Conservation (phyloP, 306 rosid species). For the Mimosa bimucronata region DNA sequence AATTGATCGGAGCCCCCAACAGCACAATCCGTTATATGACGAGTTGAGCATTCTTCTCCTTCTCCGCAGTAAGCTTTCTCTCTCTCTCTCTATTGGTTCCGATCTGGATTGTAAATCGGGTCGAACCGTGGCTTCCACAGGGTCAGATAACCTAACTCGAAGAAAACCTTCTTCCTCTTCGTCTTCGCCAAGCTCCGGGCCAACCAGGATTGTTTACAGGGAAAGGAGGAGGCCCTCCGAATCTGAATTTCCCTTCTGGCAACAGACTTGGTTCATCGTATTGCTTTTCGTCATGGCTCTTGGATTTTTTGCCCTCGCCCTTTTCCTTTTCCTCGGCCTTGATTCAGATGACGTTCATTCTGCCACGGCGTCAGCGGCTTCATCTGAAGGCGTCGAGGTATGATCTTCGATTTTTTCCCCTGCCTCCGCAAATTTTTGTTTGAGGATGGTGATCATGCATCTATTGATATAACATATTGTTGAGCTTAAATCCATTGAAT, state of each 20-base stretch:
- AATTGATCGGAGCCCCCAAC: slow-evolving; percentile 20
- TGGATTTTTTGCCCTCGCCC: slow-evolving; percentile 72
- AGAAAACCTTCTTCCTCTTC: slow-evolving; percentile 63
- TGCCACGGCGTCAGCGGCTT: slow-evolving; percentile 65
- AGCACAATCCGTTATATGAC: background rate
- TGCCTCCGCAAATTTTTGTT: background rate
- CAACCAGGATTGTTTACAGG: slow-evolving; percentile 69
- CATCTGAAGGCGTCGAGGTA: slow-evolving; percentile 93
- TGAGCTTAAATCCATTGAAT: background rate
- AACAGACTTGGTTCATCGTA: slow-evolving; percentile 84
- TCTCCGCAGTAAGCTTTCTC: background rate
- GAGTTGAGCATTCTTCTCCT: background rate
- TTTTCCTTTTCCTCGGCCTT: slow-evolving; percentile 74
- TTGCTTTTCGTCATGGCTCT: slow-evolving; percentile 81
- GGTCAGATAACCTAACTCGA: slow-evolving; percentile 71
- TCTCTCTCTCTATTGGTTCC: background rate
- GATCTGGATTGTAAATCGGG: slow-evolving; percentile 42
- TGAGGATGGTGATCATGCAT: background rate
- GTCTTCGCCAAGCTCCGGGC: slow-evolving; percentile 39
- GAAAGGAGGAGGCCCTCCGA: slow-evolving; percentile 53
- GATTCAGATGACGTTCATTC: slow-evolving; percentile 60
- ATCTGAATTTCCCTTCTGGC: slow-evolving; percentile 89
- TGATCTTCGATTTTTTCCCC: background rate
- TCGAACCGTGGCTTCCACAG: slow-evolving; percentile 97
- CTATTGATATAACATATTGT: too few species aligned